A percentile compares a stretch with the other conserved stretches of the same genome.
phyloP scores from a whole-genome alignment of 1,284 basidiomycete species.

The Phellopilus nigrolimitatus region DNA sequence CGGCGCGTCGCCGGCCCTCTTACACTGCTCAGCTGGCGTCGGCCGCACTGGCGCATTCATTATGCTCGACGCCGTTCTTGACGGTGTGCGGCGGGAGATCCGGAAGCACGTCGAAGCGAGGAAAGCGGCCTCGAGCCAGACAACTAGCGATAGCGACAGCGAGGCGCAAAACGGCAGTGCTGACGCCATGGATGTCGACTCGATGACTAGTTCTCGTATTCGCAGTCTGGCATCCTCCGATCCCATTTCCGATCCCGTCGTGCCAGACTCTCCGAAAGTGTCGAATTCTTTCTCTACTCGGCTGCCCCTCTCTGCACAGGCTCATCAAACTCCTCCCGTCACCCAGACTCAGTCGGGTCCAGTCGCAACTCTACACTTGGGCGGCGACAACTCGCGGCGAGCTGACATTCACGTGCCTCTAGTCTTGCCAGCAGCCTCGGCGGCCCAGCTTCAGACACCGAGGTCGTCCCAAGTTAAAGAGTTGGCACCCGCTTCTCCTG shows the following conservation, averaged over 20 bases:
- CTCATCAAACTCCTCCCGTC: not conserved
- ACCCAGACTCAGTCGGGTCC: slow-evolving; percentile 3
- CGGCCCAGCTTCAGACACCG: not conserved
- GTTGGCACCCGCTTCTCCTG: not conserved
- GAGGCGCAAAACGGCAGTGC: slow-evolving; percentile 18
- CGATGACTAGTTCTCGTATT: not conserved
- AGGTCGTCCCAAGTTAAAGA: not conserved
- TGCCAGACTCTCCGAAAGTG: not conserved
- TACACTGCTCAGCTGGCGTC: slow-evolving; percentile 88
- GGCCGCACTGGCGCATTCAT: slow-evolving; percentile 92
- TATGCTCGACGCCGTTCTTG: slow-evolving; percentile 80
- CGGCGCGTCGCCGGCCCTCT: slow-evolving; percentile 32
- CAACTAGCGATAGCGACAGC: slow-evolving; percentile 23
- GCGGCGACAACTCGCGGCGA: slow-evolving; percentile 1
- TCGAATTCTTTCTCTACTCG: not conserved
- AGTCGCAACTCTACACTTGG: slow-evolving; percentile 14
- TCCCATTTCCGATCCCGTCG: not conserved
- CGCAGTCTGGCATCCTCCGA: not conserved
- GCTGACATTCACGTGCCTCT: slow-evolving; percentile 16
- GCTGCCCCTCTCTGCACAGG: not conserved
- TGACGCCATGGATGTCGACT: slow-evolving; percentile 32
- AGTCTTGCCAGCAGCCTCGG: slow-evolving; percentile 1
- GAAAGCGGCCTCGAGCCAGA: slow-evolving; percentile 25
- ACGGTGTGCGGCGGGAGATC: slow-evolving; percentile 68
- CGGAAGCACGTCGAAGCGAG: slow-evolving; percentile 29